Conservation (phyloP, 495 filamentous ascomycete genomes). For the Gamarada debralockiae region DNA sequence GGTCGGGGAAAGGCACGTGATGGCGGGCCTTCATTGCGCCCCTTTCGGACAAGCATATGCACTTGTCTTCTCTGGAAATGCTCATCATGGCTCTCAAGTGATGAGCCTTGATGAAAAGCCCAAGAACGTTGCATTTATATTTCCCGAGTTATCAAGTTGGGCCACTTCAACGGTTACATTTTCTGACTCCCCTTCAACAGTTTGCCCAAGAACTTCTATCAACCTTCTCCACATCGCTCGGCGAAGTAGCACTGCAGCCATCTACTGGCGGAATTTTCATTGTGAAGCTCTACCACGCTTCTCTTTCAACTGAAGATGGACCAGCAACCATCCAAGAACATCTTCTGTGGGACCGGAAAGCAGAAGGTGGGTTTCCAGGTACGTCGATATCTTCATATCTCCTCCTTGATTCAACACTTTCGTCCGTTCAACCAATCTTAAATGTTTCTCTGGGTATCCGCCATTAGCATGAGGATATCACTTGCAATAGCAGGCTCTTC, state of each 20-base stretch:
- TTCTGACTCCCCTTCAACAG: constrained; percentile 27
- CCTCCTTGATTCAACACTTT: constrained; percentile 8
- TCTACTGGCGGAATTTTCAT: constrained; percentile 80
- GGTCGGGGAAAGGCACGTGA: too few species aligned
- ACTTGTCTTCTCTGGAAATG: too few species aligned
- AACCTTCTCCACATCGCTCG: constrained; percentile 83
- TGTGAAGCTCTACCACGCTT: constrained; percentile 53
- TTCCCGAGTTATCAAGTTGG: too few species aligned
- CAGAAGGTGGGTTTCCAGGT: constrained; percentile 87
- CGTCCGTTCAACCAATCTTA: too few species aligned
- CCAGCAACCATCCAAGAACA: constrained; percentile 34
- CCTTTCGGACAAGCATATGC: too few species aligned
- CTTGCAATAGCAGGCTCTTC: too few species aligned
- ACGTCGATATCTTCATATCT: constrained; percentile 23
- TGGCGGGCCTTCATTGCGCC: too few species aligned
- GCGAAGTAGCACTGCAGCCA: constrained; percentile 88
- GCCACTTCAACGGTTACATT: neutral
- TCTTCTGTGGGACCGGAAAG: constrained; percentile 85
- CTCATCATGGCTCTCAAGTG: too few species aligned
- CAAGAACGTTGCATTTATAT: too few species aligned
- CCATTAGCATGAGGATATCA: neutral
- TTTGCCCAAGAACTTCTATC: constrained; percentile 96
- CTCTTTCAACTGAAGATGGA: constrained; percentile 16
- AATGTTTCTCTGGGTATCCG: neutral
- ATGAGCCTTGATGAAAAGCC: too few species aligned